Conservation (phyloP, 306 rosid species). For the Trichosanthes truncata region DNA sequence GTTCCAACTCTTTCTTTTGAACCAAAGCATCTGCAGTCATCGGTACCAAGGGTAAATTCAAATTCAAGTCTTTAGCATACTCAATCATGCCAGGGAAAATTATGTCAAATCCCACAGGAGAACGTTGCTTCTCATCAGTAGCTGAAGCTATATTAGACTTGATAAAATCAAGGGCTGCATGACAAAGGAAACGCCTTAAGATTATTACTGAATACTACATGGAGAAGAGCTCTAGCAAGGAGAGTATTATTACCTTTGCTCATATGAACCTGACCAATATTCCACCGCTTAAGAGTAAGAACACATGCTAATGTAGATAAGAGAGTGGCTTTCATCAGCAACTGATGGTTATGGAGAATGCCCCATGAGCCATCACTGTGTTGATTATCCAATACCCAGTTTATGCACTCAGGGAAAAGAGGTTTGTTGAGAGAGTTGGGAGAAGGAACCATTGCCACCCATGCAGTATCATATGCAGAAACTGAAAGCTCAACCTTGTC, state of each 20-base stretch:
- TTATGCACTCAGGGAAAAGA: constrained; percentile 58
- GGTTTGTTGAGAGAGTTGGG: constrained; percentile 38
- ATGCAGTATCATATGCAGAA: constrained; percentile 84
- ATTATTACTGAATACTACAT: neutral
- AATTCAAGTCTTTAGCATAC: constrained; percentile 37
- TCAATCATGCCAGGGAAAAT: constrained; percentile 60
- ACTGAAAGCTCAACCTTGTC: constrained; percentile 56
- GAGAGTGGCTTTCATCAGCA: constrained; percentile 54
- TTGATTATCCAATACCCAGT: constrained; percentile 70
- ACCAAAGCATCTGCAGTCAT: constrained; percentile 34
- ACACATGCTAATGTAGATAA: constrained; percentile 61
- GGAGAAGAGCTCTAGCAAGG: neutral
- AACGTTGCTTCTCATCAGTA: constrained; percentile 43
- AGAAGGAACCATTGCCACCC: constrained; percentile 88
- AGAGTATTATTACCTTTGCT: constrained; percentile 34
- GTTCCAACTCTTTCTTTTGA: constrained; percentile 44
- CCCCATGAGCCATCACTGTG: constrained; percentile 81
- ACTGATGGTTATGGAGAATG: constrained; percentile 29
- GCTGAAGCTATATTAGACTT: constrained; percentile 54
- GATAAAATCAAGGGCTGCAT: constrained; percentile 63
- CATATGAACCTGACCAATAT: constrained; percentile 50
- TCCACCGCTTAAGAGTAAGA: constrained; percentile 66
- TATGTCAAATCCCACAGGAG: constrained; percentile 67
- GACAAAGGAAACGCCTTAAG: constrained; percentile 3
- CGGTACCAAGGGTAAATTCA: constrained; percentile 36